Evolutionary conservation across 2,329 filamentous ascomycete species (phyloP).

Genomic region (Juglanconis oblonga): DNA sequence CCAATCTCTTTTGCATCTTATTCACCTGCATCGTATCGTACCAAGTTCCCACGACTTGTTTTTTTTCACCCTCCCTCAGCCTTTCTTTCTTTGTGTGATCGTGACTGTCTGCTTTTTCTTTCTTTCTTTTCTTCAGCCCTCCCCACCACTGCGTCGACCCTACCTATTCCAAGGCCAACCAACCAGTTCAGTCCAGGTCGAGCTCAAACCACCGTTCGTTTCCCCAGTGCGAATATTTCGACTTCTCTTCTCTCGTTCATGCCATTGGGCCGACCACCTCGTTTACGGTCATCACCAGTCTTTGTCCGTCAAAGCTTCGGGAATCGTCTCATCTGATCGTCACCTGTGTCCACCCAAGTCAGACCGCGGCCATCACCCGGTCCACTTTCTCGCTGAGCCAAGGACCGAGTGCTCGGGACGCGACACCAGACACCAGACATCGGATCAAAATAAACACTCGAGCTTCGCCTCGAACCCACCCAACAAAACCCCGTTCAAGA

Average conservation of each 20-base stretch:
- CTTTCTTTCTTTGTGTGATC: not conserved
- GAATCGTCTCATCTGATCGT: not conserved
- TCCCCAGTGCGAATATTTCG: too few relatives aligned
- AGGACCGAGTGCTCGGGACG: not conserved
- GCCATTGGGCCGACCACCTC: too few relatives aligned
- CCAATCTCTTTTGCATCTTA: not conserved
- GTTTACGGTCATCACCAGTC: too few relatives aligned
- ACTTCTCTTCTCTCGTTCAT: too few relatives aligned
- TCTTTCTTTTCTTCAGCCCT: not conserved
- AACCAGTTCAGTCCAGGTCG: too few relatives aligned
- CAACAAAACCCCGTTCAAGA: constrained; percentile 3
- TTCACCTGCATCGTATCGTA: not conserved
- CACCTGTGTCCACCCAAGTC: not conserved
- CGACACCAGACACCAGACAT: not conserved
- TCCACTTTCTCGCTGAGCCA: not conserved
- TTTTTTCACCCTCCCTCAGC: not conserved
- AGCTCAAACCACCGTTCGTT: too few relatives aligned
- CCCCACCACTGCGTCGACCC: not conserved
- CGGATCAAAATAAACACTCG: not conserved
- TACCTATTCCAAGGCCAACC: too few relatives aligned
- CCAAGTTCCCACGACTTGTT: not conserved
- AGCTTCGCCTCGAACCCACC: not conserved
- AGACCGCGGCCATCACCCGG: not conserved
- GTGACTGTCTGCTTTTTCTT: not conserved
- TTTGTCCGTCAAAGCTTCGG: too few relatives aligned